phyloP scores from a whole-genome alignment of 768 basidiomycete genomes.

The Myochromella boudieri region DNA sequence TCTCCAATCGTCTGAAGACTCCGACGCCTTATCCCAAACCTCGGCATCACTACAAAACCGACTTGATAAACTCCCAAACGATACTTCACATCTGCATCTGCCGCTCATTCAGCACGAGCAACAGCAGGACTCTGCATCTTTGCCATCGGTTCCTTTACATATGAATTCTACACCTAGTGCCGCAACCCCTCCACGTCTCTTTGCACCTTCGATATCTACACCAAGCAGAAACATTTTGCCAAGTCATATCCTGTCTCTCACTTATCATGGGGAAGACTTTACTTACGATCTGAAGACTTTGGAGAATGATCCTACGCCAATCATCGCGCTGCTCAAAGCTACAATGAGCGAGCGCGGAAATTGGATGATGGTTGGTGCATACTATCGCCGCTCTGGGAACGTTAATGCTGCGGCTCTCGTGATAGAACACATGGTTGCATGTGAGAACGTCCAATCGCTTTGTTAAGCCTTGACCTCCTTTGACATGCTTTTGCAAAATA shows the following conservation, averaged over 20 bases:
- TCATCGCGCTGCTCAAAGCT: constrained; percentile 45
- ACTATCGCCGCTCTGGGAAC: constrained; percentile 52
- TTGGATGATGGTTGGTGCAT: constrained; percentile 56
- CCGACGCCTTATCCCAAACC: too few relatives aligned
- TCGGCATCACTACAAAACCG: too few relatives aligned
- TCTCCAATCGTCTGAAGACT: too few relatives aligned
- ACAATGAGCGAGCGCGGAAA: constrained; percentile 47
- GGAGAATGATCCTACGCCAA: constrained; percentile 40
- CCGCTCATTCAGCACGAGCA: too few relatives aligned
- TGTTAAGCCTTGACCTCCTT: background rate
- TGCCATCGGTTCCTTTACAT: background rate
- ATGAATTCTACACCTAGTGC: background rate
- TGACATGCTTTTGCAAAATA: constrained; percentile 4
- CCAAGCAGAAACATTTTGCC: constrained; percentile 1
- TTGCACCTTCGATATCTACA: background rate
- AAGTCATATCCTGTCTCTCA: constrained; percentile 28
- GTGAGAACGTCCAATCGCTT: constrained; percentile 25
- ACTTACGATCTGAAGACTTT: constrained; percentile 42
- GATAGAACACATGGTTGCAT: constrained; percentile 45
- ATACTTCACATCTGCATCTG: too few relatives aligned
- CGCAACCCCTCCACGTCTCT: background rate
- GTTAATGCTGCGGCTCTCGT: constrained; percentile 43
- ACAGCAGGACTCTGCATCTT: background rate
- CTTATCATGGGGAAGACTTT: constrained; percentile 39
- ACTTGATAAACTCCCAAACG: too few relatives aligned